These are phyloP conservation scores for Fusarium piperis DNA, from an alignment of 2,329 filamentous ascomycete species.

Conservation along the genomic window DNA sequence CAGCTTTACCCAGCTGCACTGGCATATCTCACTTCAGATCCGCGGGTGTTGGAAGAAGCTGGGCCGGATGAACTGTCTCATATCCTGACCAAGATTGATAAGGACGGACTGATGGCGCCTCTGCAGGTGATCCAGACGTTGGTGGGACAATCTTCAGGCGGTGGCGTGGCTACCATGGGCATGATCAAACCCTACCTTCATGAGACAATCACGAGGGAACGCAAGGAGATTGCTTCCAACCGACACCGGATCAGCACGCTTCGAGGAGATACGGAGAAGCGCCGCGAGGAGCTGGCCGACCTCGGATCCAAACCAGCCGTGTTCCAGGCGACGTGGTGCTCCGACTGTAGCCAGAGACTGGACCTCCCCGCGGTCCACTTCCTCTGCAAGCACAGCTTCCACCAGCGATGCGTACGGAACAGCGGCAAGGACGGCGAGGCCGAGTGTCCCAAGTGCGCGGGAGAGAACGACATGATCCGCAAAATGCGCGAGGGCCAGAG, in stretches of 20 bases:
- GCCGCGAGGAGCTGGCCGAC: constrained; percentile 80
- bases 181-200: constrained; percentile 95
- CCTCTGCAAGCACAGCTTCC: constrained; percentile 96
- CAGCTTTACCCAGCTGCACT: constrained; percentile 92
- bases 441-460: constrained; percentile 88
- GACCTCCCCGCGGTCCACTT: constrained; percentile 95
- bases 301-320: constrained; percentile 83
- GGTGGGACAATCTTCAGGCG: constrained; percentile 62
- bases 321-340: constrained; percentile 90
- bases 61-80: constrained; percentile 82
- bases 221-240: constrained; percentile 84
- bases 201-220: constrained; percentile 87
- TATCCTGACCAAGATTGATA: constrained; percentile 86
- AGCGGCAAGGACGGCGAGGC: constrained; percentile 67
- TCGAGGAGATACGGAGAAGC: constrained; percentile 81
- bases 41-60: constrained; percentile 83
- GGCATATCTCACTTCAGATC: constrained; percentile 90
- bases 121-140: constrained; percentile 96
- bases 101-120: constrained; percentile 92
- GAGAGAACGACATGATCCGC: constrained; percentile 86
- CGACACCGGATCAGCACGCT: constrained; percentile 84
- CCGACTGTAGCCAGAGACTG: constrained; percentile 79
- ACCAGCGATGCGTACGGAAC: constrained; percentile 81
- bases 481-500: constrained; percentile 88
- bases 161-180: constrained; percentile 89